Evolutionary conservation across 192 early-diverging fungal species (phyloP), one percentile per base, ranked within the genome.

Genomic region (Backusella westeae): DNA sequence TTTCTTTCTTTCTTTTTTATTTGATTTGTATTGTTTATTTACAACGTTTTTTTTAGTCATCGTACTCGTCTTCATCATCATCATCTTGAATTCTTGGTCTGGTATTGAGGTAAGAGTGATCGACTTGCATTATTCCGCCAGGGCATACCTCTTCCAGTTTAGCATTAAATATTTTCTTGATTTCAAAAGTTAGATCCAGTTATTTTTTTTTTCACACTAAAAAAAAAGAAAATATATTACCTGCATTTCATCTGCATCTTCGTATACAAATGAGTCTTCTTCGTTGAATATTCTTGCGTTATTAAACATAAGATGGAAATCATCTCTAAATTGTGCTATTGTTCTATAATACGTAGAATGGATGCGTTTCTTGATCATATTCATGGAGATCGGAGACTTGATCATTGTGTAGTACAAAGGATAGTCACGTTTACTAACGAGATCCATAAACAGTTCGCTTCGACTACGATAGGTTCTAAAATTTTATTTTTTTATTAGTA

Each of bases 261-360:
- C 85, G 83, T 93, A 97, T 0, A 99, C 93, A 69, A 89, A 85
- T n/a, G 94, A 96, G 12, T 92, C 94, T 73, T 96, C 93, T 81
- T 93, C 86, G 79, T 99, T 99, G 83, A 95, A 99, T 5, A 87
- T 93, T 80, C 90, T 90, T 7, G 98, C 98, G 75, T 99, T 99
- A 81, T 93, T 76, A 73, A 95, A 96, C 93, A 99, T 95, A 26
- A 93, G 85, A 72, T 89, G 79, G 76, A 95, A 94, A 82, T 99
- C 98, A 21, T 89, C 85, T 67, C 86, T 84, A 82, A 96, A 97
- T 75, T 90, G 86, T 3, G 78, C 44, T 3, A 90, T 75, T 19
- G 81, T 79, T 42, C 87, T 83, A 82, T 99, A 99, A 73, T 87
- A 82, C 49, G 86, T 80, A 14, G 82, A 89, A 74, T 90, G 89